Conservation (phyloP, 305 asterid genomes). For the Galium porrigens region DNA sequence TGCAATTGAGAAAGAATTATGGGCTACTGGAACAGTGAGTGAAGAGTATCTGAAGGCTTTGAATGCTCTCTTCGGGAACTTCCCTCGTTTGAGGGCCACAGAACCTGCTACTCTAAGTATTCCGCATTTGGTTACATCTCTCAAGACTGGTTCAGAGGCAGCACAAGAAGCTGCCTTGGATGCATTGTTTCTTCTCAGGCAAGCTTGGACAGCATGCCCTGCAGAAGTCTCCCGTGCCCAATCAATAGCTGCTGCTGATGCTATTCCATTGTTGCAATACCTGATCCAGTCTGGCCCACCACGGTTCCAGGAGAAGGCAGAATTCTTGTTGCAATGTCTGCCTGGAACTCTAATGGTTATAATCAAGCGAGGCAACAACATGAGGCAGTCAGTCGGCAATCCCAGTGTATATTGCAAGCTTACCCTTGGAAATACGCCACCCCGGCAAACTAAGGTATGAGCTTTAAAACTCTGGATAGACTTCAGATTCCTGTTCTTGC, state of each 20-base stretch:
- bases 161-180: slow-evolving; percentile 99
- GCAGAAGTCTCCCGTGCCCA: slow-evolving; percentile 97
- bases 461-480: background rate
- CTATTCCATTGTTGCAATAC: slow-evolving; percentile 82
- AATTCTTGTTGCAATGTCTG: slow-evolving; percentile 81
- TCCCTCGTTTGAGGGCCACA: slow-evolving; percentile 91
- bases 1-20: slow-evolving; percentile 73
- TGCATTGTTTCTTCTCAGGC: slow-evolving; percentile 80
- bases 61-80: slow-evolving; percentile 83
- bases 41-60: slow-evolving; percentile 92
- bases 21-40: slow-evolving; percentile 86
- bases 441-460: slow-evolving; percentile 71
- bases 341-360: slow-evolving; percentile 88
- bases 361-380: slow-evolving; percentile 83
- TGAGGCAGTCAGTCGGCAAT: slow-evolving; percentile 95
- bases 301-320: slow-evolving; percentile 96
- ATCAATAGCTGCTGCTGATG: slow-evolving; percentile 97
- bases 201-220: slow-evolving; percentile 99
- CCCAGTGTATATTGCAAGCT: slow-evolving; percentile 92
- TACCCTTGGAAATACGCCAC: slow-evolving; percentile 82
- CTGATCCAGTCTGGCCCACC: slow-evolving; percentile 98
- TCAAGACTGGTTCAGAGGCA: slow-evolving; percentile 92
- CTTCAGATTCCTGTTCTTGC: slow-evolving; percentile 15
- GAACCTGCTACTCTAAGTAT: slow-evolving; percentile 97
- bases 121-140: slow-evolving; percentile 91